These are phyloP conservation scores for Lactifluus hygrophoroides DNA, from an alignment of 768 basidiomycete genomes.

Conservation along the genomic window DNA sequence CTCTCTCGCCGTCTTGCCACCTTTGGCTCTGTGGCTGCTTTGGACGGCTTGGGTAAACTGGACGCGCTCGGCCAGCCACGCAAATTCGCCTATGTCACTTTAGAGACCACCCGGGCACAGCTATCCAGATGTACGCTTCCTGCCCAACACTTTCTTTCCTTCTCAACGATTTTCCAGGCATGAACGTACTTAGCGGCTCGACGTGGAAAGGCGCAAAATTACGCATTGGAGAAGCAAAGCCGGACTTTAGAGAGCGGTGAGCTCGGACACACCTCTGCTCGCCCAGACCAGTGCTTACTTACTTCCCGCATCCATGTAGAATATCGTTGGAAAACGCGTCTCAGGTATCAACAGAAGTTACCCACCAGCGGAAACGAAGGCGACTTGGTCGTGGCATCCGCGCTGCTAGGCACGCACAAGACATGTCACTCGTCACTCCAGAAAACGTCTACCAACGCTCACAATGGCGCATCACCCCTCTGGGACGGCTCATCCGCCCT, in stretches of 20 bases:
- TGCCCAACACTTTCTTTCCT: background rate
- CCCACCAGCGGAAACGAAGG: conserved; percentile 39
- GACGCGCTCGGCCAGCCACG: conserved; percentile 60
- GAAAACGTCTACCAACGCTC: conserved; percentile 42
- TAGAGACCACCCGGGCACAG: conserved; percentile 52
- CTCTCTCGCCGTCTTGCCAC: conserved; percentile 47
- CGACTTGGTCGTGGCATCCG: conserved; percentile 28
- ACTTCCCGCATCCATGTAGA: too few relatives aligned
- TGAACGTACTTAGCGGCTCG: conserved; percentile 69
- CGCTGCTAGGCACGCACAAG: conserved; percentile 42
- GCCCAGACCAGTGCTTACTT: too few relatives aligned
- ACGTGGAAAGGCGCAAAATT: conserved; percentile 86
- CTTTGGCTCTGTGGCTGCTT: conserved; percentile 59
- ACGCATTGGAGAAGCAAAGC: conserved; percentile 76
- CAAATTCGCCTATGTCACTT: conserved; percentile 66
- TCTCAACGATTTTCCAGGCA: conserved; percentile 35
- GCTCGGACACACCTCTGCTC: too few relatives aligned
- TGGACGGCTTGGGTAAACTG: conserved; percentile 59
- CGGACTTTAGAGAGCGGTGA: conserved; percentile 59
- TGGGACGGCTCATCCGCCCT: conserved; percentile 56
- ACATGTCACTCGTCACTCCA: conserved; percentile 58
- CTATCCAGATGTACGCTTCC: conserved; percentile 52
- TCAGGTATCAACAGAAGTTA: conserved; percentile 19
- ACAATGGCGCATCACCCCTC: conserved; percentile 64
- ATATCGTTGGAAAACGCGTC: conserved; percentile 31